A percentile compares a stretch with the other conserved stretches of the same genome.
Evolutionary conservation across 2,329 filamentous ascomycete genomes (phyloP).

Genomic region (Cytospora chrysosperma): DNA sequence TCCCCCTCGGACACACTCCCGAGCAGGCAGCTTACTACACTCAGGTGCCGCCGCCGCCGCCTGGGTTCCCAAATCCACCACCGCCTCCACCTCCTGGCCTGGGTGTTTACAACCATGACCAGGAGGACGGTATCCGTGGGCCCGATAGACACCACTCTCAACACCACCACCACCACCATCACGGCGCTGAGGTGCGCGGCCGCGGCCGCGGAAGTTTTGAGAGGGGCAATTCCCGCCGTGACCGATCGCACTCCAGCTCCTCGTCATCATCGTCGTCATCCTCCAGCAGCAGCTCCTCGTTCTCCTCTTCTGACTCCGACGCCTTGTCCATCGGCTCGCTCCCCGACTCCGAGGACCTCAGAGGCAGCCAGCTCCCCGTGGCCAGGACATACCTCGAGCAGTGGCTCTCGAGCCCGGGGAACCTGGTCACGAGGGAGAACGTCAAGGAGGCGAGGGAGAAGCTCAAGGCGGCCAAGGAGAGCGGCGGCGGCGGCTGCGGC

Average conservation of each 20-base stretch:
- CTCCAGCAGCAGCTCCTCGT: slow-evolving; percentile 36
- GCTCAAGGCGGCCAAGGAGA: slow-evolving; percentile 41
- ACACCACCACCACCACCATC: not conserved
- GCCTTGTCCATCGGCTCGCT: slow-evolving; percentile 50
- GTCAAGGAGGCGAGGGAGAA: slow-evolving; percentile 43
- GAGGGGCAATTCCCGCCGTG: slow-evolving; percentile 20
- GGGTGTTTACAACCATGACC: not conserved
- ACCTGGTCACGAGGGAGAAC: slow-evolving; percentile 46
- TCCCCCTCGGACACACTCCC: not conserved
- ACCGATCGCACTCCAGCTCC: slow-evolving; percentile 30
- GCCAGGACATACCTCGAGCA: slow-evolving; percentile 44
- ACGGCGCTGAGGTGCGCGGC: slow-evolving; percentile 8
- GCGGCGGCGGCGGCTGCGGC: slow-evolving; percentile 17
- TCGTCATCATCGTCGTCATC: slow-evolving; percentile 35
- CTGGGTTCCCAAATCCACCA: not conserved
- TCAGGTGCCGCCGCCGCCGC: slow-evolving; percentile 14
- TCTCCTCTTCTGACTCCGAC: slow-evolving; percentile 36
- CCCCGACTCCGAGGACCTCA: slow-evolving; percentile 52
- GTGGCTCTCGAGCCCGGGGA: slow-evolving; percentile 52
- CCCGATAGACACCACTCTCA: not conserved
- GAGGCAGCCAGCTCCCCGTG: slow-evolving; percentile 47
- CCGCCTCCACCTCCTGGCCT: not conserved
- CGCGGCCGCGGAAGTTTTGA: slow-evolving; percentile 25
- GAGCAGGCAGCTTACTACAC: slow-evolving; percentile 3
- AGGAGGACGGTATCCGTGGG: slow-evolving; percentile 1